Evolutionary conservation across 305 asterid genomes (phyloP).

Genomic region (Fraxinus latifolia): DNA sequence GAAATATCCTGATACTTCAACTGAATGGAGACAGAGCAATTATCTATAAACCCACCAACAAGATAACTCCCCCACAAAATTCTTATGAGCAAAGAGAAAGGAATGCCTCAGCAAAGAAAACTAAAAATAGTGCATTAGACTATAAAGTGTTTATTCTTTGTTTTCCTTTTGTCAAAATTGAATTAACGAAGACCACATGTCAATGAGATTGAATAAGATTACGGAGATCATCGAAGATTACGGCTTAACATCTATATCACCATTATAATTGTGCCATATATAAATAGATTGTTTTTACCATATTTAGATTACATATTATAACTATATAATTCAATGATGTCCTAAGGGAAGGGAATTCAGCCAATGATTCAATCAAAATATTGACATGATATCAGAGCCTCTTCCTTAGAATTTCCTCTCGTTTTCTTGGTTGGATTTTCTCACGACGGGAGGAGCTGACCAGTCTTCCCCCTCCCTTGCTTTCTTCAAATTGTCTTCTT

Average conservation of each 20-base stretch:
- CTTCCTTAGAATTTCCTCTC: background rate
- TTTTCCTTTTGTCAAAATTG: background rate
- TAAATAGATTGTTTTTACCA: background rate
- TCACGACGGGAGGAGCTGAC: background rate
- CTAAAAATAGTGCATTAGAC: background rate
- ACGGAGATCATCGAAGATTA: background rate
- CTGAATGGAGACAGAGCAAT: background rate
- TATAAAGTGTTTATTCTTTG: background rate
- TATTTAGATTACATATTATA: too few relatives aligned
- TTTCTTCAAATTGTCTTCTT: background rate
- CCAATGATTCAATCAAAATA: too few relatives aligned
- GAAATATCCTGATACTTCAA: background rate
- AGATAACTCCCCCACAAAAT: background rate
- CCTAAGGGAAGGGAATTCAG: background rate
- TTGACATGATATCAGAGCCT: background rate
- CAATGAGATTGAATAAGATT: too few relatives aligned
- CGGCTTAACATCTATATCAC: background rate
- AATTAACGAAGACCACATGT: background rate
- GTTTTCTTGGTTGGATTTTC: background rate
- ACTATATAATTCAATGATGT: background rate
- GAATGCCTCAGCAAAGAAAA: background rate
- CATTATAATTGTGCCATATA: too few relatives aligned
- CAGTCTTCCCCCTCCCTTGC: background rate
- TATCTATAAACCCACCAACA: slow-evolving; percentile 11
- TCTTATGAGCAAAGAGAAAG: background rate